phyloP scores from a whole-genome alignment of 805 yeast genomes.

The Cyberlindnera euphorbiiphila region DNA sequence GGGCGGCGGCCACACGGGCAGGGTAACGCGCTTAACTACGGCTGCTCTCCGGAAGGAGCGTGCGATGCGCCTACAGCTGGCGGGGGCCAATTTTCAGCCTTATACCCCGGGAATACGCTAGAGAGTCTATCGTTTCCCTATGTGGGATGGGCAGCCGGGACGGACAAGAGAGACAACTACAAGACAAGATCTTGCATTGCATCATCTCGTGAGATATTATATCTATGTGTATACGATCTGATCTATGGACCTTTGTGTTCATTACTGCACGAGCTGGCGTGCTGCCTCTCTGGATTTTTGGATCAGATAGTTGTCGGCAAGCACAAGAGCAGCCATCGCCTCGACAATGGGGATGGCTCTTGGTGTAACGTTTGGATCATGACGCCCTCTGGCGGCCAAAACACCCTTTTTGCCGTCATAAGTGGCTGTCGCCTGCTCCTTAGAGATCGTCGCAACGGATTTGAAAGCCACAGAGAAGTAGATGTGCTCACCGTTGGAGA shows the following conservation, averaged over 20 bases:
- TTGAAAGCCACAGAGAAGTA: slow-evolving; percentile 95
- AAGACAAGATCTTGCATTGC: slow-evolving; percentile 36
- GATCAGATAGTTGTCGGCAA: slow-evolving; percentile 79
- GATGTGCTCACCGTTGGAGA: slow-evolving; percentile 91
- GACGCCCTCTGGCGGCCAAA: slow-evolving; percentile 95
- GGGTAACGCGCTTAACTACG: slow-evolving; percentile 5
- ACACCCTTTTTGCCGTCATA: slow-evolving; percentile 87
- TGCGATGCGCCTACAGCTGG: not conserved
- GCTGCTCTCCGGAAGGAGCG: not conserved
- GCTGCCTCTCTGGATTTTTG: slow-evolving; percentile 81
- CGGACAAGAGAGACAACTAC: not conserved
- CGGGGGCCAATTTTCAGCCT: slow-evolving; percentile 2
- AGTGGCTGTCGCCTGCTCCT: slow-evolving; percentile 83
- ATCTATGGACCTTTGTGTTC: not conserved
- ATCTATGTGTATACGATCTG: too few species aligned
- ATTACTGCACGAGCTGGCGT: slow-evolving; percentile 26
- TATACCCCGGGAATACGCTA: too few species aligned
- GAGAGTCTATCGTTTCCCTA: too few species aligned
- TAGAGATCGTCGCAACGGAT: slow-evolving; percentile 96
- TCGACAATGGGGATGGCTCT: slow-evolving; percentile 98
- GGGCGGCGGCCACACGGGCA: slow-evolving; percentile 1
- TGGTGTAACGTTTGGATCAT: slow-evolving; percentile 97
- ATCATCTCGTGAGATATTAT: too few species aligned
- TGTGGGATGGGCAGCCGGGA: not conserved
- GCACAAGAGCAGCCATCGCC: slow-evolving; percentile 94